These are phyloP conservation scores for Dendryphion nanum DNA, from an alignment of 2,329 filamentous ascomycete species.

Conservation along the genomic window DNA sequence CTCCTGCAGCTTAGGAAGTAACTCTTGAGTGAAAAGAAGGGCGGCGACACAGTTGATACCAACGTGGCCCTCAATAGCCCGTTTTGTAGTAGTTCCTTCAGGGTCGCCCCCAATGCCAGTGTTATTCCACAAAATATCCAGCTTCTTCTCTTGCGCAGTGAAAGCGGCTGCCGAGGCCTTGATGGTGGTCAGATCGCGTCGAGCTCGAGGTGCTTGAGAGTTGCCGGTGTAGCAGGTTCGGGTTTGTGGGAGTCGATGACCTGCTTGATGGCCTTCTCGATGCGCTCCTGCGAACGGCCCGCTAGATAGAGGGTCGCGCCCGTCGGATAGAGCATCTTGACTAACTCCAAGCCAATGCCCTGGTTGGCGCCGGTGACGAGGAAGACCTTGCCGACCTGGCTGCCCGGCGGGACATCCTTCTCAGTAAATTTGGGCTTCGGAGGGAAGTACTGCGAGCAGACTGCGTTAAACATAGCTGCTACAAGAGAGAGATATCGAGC, in stretches of 20 bases:
- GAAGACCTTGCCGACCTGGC: slow-evolving; percentile 45
- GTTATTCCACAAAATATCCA: slow-evolving; percentile 6
- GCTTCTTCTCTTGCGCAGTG: slow-evolving; percentile 3
- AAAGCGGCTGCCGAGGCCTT: slow-evolving; percentile 28
- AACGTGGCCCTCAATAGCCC: slow-evolving; percentile 15
- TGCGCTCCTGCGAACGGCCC: slow-evolving; percentile 39
- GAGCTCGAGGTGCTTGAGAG: slow-evolving; percentile 5
- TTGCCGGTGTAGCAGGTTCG: neutral
- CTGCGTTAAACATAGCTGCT: too few species aligned
- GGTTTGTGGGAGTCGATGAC: neutral
- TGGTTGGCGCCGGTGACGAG: slow-evolving; percentile 52
- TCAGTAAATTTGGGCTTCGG: slow-evolving; percentile 5
- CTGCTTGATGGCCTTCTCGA: slow-evolving; percentile 44
- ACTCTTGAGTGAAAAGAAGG: slow-evolving; percentile 31
- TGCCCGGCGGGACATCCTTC: slow-evolving; percentile 30
- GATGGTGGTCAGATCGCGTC: slow-evolving; percentile 41
- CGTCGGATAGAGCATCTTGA: slow-evolving; percentile 51
- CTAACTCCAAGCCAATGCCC: slow-evolving; percentile 52
- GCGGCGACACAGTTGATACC: slow-evolving; percentile 24
- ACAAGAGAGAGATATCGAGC: too few species aligned
- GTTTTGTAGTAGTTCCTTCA: slow-evolving; percentile 2
- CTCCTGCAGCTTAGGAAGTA: slow-evolving; percentile 29
- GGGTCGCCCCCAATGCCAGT: slow-evolving; percentile 1
- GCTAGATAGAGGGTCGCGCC: slow-evolving; percentile 56
- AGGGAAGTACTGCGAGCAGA: slow-evolving; percentile 2